A percentile compares a stretch with the other conserved stretches of the same genome.
Conservation (phyloP, 1,139 yeast species). For the Torulaspora globosa region DNA sequence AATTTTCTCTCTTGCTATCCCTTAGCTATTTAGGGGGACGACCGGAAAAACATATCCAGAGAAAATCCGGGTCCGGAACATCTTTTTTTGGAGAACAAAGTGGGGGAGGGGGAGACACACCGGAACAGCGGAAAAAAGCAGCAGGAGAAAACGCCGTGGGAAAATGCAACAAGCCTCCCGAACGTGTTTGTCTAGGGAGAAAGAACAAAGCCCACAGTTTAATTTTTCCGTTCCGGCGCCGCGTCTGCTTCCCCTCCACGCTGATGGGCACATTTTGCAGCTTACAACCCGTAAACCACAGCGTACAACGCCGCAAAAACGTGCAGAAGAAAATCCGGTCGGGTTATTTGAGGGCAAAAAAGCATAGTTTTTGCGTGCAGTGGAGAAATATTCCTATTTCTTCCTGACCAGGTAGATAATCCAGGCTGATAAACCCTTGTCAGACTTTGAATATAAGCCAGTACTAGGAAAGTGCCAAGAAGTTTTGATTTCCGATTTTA, state of each 20-base stretch:
- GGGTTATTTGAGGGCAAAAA: constrained; percentile 6
- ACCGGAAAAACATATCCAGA: not conserved
- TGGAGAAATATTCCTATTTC: not conserved
- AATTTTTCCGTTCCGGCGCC: constrained; percentile 3
- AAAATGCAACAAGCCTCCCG: not conserved
- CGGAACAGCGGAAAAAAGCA: too few relatives aligned
- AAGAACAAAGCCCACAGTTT: not conserved
- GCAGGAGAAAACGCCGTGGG: not conserved
- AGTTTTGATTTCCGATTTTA: too few relatives aligned
- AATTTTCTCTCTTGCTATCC: not conserved
- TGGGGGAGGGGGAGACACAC: not conserved
- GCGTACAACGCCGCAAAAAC: not conserved
- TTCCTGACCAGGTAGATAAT: not conserved
- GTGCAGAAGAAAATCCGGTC: constrained; percentile 4
- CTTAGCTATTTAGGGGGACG: not conserved
- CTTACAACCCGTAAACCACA: constrained; percentile 2
- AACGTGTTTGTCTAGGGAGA: not conserved
- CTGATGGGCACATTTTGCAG: not conserved
- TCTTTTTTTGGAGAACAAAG: not conserved
- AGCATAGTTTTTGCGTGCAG: not conserved
- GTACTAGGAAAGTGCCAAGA: too few relatives aligned
- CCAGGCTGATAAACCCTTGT: too few relatives aligned
- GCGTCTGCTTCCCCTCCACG: not conserved
- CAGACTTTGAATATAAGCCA: too few relatives aligned
- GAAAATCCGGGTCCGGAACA: constrained; percentile 5